Conservation (phyloP, 495 filamentous ascomycete genomes). For the Aspergillus heteromorphus region DNA sequence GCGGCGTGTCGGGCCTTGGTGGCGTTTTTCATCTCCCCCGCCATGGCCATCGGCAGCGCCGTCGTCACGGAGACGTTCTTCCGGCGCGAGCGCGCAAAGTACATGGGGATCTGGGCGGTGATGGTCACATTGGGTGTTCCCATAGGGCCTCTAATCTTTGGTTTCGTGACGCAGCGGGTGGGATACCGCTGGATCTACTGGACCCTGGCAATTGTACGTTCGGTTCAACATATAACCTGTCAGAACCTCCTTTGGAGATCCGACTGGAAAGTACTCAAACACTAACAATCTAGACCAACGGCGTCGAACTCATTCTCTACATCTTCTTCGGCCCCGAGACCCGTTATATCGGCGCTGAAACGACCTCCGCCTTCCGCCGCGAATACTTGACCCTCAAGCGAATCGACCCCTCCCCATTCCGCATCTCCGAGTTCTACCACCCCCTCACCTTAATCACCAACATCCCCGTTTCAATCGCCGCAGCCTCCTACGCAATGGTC, state of each 20-base stretch:
- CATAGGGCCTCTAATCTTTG: constrained; percentile 44
- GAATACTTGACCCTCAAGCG: constrained; percentile 41
- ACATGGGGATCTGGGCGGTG: constrained; percentile 53
- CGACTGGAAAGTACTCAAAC: too few species aligned
- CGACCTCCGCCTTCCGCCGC: constrained; percentile 11
- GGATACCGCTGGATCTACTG: constrained; percentile 43
- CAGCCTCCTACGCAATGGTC: constrained; percentile 47
- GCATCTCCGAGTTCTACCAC: constrained; percentile 38
- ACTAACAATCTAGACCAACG: constrained; percentile 40
- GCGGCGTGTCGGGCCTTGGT: constrained; percentile 46
- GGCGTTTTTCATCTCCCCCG: constrained; percentile 49
- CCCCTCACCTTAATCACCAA: constrained; percentile 40
- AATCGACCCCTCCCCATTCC: constrained; percentile 46
- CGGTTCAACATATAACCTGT: background rate
- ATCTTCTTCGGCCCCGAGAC: constrained; percentile 55
- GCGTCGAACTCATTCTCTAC: constrained; percentile 46
- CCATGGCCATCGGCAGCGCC: constrained; percentile 49
- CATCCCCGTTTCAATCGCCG: constrained; percentile 42
- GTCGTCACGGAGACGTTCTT: constrained; percentile 52
- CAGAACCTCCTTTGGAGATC: too few species aligned
- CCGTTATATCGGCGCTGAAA: constrained; percentile 39
- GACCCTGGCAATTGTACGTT: constrained; percentile 41
- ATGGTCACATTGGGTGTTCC: constrained; percentile 52
- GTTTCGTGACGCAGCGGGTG: constrained; percentile 40
- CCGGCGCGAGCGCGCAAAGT: constrained; percentile 39